Evolutionary conservation across 768 basidiomycete genomes (phyloP), one percentile per base, ranked within the genome.

Genomic region (Filobasidium floriforme): DNA sequence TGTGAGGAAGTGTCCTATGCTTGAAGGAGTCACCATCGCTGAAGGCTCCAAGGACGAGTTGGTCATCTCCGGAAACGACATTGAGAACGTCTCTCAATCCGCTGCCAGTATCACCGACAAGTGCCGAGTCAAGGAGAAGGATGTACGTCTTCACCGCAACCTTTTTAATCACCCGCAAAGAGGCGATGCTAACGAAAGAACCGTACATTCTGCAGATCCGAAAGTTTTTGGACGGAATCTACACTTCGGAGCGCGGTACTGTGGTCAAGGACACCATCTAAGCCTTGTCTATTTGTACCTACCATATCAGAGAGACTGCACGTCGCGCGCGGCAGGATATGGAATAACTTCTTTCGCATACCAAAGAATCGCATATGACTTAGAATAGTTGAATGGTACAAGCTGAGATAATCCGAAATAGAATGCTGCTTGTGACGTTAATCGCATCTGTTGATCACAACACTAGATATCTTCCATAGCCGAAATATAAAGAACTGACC

Each of bases 61-160:
- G 68, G 88, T 93, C 73, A 81, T 98, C 29, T 87, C 91, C 82
- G 94, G 94, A 59, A 93, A 91, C 77, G 94, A 99, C 80, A 85
- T 99, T 68, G 89, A 98, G 80, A 89, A 88, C 74, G 96, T 99
- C 60, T 98, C 94, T 41, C 94, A 98, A 81, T 96, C 92, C 71
- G 91, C 96, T 68, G 96, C 96, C 57, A 90, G 90, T 49, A 98
- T 99, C 79, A 96, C 98, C 79, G 93, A 93, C 73, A 84, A 88
- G 68, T 96, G 92, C 83, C 86, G 88, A 73, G 96, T 99, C 76
- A 89, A 91, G 81, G 96, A 98, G 88, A 99, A 99, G 84, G 94
- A 78, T 76, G 70, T 65, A 59, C 43, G 64, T 68, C 15, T 19
- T 29, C 1, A 19, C 19, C 15, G 3, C 22, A 41, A 37, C 6